Evolutionary conservation across 202 grass and related monocot species (phyloP), one percentile per base, ranked within the genome.

Genomic region (Setaria italica): DNA sequence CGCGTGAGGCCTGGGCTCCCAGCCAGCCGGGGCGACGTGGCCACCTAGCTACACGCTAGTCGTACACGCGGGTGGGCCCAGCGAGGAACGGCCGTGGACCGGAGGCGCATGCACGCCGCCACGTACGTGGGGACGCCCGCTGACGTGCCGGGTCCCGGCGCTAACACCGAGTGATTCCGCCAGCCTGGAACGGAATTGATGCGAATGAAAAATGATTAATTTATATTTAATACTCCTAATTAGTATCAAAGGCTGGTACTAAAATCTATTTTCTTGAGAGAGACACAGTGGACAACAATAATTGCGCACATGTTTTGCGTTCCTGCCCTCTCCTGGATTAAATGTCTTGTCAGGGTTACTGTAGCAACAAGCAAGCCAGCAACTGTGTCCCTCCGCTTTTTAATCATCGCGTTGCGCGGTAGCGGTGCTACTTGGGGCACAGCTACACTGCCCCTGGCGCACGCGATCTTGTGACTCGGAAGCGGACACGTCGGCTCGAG

Each of bases 51-150:
- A n/a, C 56, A 15, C 9, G 10, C 6, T 41, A 41, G 39, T 5
- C 6, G 20, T 1, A 25, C 8, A 7, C 6, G n/a, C 9, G n/a
- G 9, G 57, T 20, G 55, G 55, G 55, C 55, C 58, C 25, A 59
- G 7, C 20, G 57, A 0, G 7, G n/a, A n/a, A 57, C 2, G 53
- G 53, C 9, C n/a, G 25, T 15, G 25, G 25, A 25, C 25, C 25
- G 62, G 62, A 45, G 67, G 41, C 9, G 69, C 70, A 72, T 72
- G 70, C 70, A 17, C 25, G 47, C 46, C 25, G 46, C 70, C 70
- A 73, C 70, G 70, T 51, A 51, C 21, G 12, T 29, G 57, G n/a
- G 57, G 57, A 60, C 2, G 21, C 13, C 60, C 0, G 29, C 20
- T 59, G 20, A 59, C n/a, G 59, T 62, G 57, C 43, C 9, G 8